Evolutionary conservation across 75 land plant genomes (phyloP).

Genomic region (Pinus taeda): DNA sequence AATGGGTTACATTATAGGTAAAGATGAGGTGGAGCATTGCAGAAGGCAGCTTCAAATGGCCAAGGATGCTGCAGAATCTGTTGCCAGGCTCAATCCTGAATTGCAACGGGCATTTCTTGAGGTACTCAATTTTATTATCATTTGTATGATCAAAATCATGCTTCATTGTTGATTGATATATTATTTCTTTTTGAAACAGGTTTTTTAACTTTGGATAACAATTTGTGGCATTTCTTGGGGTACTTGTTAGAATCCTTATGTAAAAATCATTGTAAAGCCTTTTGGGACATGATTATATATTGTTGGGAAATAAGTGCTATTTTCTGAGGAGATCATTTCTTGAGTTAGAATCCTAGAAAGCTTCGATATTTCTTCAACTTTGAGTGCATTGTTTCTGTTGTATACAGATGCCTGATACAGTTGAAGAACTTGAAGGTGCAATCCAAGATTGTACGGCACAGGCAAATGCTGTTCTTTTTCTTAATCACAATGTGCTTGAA

Average conservation of each 20-base stretch:
- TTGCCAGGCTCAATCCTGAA: slow-evolving; percentile 72
- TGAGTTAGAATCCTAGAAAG: background rate
- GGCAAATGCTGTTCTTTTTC: slow-evolving; percentile 85
- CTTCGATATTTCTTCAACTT: background rate
- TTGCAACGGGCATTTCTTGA: slow-evolving; percentile 64
- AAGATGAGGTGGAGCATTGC: slow-evolving; percentile 44
- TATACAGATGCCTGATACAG: slow-evolving; percentile 87
- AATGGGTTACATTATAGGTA: slow-evolving; percentile 36
- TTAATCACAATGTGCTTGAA: slow-evolving; percentile 74
- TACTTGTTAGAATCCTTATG: background rate
- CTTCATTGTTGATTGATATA: background rate
- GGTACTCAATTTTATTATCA: slow-evolving; percentile 28
- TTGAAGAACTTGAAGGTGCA: slow-evolving; percentile 92
- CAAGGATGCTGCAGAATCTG: slow-evolving; percentile 71
- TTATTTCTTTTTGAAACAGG: background rate
- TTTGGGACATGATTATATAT: background rate
- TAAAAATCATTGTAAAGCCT: background rate
- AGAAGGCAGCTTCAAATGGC: slow-evolving; percentile 41
- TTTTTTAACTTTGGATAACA: too few species aligned
- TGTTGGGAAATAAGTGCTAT: background rate
- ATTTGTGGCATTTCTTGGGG: background rate
- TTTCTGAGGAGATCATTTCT: background rate
- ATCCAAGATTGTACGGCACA: slow-evolving; percentile 72
- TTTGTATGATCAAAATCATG: too few species aligned
- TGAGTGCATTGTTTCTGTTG: background rate